These are phyloP conservation scores for Dictyostelium discoideum DNA, from an alignment of 78 protist genomes.

Conservation along the genomic window DNA sequence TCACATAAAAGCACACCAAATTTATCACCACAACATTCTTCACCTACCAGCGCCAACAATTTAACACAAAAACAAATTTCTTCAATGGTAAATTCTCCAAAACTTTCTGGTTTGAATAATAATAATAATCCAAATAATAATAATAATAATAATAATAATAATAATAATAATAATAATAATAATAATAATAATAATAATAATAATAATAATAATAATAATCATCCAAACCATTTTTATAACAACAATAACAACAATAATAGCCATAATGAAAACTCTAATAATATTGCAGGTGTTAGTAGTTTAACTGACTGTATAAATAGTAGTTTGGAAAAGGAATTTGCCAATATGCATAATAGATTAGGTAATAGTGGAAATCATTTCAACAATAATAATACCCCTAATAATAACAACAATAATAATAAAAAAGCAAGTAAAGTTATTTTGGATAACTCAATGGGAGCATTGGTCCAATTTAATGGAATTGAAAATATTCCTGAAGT, in stretches of 20 bases:
- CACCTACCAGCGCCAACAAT: background rate
- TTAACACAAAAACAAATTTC: background rate
- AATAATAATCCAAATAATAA: background rate
- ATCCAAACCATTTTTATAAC: background rate
- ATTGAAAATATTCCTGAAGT: conserved; percentile 25
- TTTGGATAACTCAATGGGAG: conserved; percentile 48
- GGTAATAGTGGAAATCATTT: background rate
- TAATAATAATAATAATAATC: background rate
- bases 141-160: too few relatives aligned
- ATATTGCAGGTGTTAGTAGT: background rate
- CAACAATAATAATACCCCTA: background rate
- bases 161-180: background rate
- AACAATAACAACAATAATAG: background rate
- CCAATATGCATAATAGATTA: background rate
- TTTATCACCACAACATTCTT: background rate
- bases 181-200: too few relatives aligned
- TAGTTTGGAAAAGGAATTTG: background rate
- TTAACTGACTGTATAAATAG: background rate
- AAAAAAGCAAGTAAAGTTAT: conserved; percentile 60
- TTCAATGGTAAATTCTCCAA: background rate
- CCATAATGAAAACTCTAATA: background rate
- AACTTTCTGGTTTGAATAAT: background rate
- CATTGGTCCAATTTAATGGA: conserved; percentile 36
- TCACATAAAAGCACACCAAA: background rate
- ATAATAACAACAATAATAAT: background rate